Conservation (phyloP, 768 basidiomycete species). For the Leccinum olivaceopallidum region DNA sequence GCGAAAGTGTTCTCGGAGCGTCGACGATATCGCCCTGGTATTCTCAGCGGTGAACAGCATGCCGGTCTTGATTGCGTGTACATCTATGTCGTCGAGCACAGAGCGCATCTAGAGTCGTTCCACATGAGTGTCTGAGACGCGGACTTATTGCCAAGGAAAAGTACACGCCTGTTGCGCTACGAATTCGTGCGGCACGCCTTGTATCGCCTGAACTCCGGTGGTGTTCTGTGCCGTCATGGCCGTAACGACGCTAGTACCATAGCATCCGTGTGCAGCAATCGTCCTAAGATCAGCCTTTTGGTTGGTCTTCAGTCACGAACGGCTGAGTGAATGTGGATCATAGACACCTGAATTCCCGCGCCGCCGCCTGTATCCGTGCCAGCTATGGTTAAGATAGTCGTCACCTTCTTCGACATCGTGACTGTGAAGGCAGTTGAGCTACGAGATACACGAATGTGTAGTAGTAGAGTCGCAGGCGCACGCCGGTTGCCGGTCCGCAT, state of each 20-base stretch:
- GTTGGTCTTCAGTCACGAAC: neutral
- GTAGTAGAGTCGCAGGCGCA: too few relatives aligned
- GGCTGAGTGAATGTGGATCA: too few relatives aligned
- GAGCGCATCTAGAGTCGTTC: conserved; percentile 48
- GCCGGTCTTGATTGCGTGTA: conserved; percentile 82
- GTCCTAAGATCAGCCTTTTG: conserved; percentile 85
- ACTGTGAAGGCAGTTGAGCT: neutral
- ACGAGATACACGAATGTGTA: too few relatives aligned
- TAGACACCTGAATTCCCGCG: too few relatives aligned
- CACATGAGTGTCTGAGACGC: neutral
- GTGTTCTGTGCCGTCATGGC: conserved; percentile 93
- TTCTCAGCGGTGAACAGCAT: conserved; percentile 65
- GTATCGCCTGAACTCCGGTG: conserved; percentile 73
- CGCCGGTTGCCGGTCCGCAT: too few relatives aligned
- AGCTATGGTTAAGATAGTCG: conserved; percentile 62
- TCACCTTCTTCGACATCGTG: conserved; percentile 15
- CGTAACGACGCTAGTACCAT: conserved; percentile 80
- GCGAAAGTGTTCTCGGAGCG: conserved; percentile 47
- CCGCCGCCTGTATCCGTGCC: too few relatives aligned
- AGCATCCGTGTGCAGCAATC: conserved; percentile 75
- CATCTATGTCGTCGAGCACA: conserved; percentile 69
- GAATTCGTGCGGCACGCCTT: conserved; percentile 67
- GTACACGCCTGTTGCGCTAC: conserved; percentile 43
- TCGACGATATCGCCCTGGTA: conserved; percentile 49
- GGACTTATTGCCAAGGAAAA: neutral